Evolutionary conservation across 2,329 filamentous ascomycete species (phyloP), one percentile per base, ranked within the genome.

Genomic region (Epichloe sibirici): DNA sequence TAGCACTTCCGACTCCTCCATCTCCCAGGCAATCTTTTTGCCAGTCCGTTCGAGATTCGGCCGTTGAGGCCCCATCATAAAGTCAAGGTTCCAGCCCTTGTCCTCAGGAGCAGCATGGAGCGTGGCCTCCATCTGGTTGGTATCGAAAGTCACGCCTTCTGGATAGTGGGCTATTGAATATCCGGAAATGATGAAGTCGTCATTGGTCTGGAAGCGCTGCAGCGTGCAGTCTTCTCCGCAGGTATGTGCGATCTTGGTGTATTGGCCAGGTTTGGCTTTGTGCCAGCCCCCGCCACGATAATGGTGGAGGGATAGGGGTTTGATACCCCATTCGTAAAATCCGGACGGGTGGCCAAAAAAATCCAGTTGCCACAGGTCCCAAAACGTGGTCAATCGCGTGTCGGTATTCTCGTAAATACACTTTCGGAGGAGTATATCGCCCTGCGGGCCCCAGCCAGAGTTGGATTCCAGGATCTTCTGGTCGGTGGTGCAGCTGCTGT

Each of bases 361-460:
- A 60, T 84, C 81, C 25, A 83, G 70, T 62, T 83, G 81, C 68
- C 76, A 82, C 12, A 84, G 70, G 38, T 78, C 76, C 59, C 74
- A 73, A 52, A 83, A 65, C 13, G 75, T 71, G 2, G 77, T 79
- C 49, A 84, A 64, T n/a, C 75, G 74, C 9, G 77, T 76, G 37
- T 76, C 72, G 2, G 79, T 80, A 63, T 83, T 75, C 57, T 81
- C 75, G 65, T 83, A 83, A 59, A 84, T 77, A 65, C 81, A 84
- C 60, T 81, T 78, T 51, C 78, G 76, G 25, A 83, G 73, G 35
- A 81, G 69, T 53, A 81, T 80, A 58, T 84, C 81, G 45, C 80
- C 81, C 61, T 78, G 75, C 8, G 77, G 74, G 2, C 78, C 78
- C 76, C 77, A 81, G 50, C 78, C 78, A 0, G 75, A 75, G 63